A percentile compares a stretch with the other conserved stretches of the same genome.
Conservation (phyloP, 1,284 basidiomycete species). For the Irpex sp. region DNA sequence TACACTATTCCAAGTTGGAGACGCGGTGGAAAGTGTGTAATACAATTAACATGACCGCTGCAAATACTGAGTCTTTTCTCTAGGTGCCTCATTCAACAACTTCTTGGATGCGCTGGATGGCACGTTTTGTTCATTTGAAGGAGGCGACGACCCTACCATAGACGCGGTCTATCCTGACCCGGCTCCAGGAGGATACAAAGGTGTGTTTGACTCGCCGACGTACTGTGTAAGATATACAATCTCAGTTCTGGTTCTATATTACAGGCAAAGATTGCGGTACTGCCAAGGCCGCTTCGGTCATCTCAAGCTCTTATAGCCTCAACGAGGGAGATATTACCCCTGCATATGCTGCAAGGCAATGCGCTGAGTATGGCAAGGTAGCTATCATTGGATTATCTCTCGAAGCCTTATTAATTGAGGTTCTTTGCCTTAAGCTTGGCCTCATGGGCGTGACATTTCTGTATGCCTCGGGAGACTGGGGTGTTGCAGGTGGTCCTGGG, state of each 20-base stretch:
- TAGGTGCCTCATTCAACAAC: slow-evolving; percentile 44
- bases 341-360: slow-evolving; percentile 37
- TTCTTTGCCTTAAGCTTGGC: not conserved
- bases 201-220: slow-evolving; percentile 13
- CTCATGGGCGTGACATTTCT: not conserved
- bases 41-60: not conserved
- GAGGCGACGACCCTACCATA: slow-evolving; percentile 51
- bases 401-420: not conserved
- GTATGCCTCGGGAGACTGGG: not conserved
- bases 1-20: slow-evolving; percentile 47
- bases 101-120: slow-evolving; percentile 45
- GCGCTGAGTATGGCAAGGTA: slow-evolving; percentile 41
- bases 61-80: not conserved
- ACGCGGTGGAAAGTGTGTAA: slow-evolving; percentile 34
- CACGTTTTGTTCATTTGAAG: slow-evolving; percentile 57
- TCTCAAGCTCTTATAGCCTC: slow-evolving; percentile 37
- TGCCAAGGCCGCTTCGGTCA: slow-evolving; percentile 31
- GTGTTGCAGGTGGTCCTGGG: not conserved
- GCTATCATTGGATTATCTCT: not conserved
- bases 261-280: no score
- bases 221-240: not conserved
- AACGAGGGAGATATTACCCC: slow-evolving; percentile 33
- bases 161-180: slow-evolving; percentile 55
- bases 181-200: slow-evolving; percentile 39
- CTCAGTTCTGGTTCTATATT: no score